Evolutionary conservation across 495 filamentous ascomycete genomes (phyloP).

Genomic region (Xeromyces bisporus): DNA sequence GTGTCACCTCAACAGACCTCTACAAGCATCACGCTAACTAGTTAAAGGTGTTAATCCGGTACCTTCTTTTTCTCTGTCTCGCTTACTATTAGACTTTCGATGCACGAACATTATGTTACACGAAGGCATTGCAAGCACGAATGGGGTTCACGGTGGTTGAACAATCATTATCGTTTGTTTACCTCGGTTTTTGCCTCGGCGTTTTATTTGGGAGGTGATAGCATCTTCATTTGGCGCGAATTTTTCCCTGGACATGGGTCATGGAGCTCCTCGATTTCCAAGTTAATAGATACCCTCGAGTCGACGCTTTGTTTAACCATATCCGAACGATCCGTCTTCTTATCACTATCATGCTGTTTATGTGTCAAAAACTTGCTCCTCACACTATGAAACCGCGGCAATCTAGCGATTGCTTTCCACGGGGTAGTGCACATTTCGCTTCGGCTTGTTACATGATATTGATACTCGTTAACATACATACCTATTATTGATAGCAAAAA

Average conservation of each 20-base stretch:
- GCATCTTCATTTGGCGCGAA: constrained; percentile 33
- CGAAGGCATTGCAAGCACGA: constrained; percentile 2
- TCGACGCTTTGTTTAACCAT: constrained; percentile 34
- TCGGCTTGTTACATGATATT: no score
- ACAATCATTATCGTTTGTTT: constrained; percentile 5
- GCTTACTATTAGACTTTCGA: no score
- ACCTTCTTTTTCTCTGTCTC: constrained; percentile 2
- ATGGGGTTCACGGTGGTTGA: constrained; percentile 9
- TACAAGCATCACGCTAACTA: constrained; percentile 11
- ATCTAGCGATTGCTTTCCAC: no score
- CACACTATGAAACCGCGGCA: no score
- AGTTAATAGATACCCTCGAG: constrained; percentile 38
- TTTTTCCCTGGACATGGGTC: constrained; percentile 17
- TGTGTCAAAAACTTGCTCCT: not conserved
- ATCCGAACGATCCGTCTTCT: constrained; percentile 21
- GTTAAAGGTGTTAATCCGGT: constrained; percentile 27
- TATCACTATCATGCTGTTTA: constrained; percentile 1
- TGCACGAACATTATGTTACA: no score
- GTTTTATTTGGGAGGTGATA: constrained; percentile 26
- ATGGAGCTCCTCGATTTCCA: constrained; percentile 34
- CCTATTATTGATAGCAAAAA: no score
- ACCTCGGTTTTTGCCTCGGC: constrained; percentile 13
- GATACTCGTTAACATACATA: no score
- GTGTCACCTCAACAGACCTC: constrained; percentile 2
- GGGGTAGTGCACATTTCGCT: no score